Evolutionary conservation across 768 basidiomycete species (phyloP).

Genomic region (Naganishia friedmannii): DNA sequence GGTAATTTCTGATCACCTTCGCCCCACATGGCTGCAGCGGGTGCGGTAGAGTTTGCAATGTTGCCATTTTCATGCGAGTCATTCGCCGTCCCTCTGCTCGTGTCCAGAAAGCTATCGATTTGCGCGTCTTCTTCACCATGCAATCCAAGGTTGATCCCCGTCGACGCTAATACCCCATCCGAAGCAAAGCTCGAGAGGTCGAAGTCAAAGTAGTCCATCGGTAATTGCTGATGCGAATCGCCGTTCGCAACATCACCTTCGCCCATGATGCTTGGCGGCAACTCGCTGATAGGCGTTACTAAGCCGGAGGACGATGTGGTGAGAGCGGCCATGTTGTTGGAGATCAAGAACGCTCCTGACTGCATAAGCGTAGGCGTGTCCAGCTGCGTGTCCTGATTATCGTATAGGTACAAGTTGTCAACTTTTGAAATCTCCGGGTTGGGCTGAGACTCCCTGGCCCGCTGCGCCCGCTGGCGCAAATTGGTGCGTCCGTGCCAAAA

Average conservation of each 20-base stretch:
- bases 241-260: background rate
- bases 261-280: conserved; percentile 13
- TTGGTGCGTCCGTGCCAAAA: background rate
- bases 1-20: background rate
- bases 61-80: background rate
- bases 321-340: conserved; percentile 16
- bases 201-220: conserved; percentile 22
- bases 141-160: conserved; percentile 4
- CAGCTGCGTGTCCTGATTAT: background rate
- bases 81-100: background rate
- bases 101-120: background rate
- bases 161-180: background rate
- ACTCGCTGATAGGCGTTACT: conserved; percentile 11
- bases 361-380: background rate
- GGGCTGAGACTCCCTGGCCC: background rate
- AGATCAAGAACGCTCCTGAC: conserved; percentile 11
- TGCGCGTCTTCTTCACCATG: background rate
- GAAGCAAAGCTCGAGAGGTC: conserved; percentile 18
- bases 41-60: background rate
- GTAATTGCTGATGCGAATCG: background rate
- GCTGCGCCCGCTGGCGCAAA: background rate
- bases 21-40: background rate
- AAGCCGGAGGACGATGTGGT: conserved; percentile 2
- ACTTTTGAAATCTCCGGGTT: no score
- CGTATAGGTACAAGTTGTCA: no score